These are phyloP conservation scores for Aspergillus sp. DNA, from an alignment of 2,329 filamentous ascomycete genomes.

Conservation along the genomic window DNA sequence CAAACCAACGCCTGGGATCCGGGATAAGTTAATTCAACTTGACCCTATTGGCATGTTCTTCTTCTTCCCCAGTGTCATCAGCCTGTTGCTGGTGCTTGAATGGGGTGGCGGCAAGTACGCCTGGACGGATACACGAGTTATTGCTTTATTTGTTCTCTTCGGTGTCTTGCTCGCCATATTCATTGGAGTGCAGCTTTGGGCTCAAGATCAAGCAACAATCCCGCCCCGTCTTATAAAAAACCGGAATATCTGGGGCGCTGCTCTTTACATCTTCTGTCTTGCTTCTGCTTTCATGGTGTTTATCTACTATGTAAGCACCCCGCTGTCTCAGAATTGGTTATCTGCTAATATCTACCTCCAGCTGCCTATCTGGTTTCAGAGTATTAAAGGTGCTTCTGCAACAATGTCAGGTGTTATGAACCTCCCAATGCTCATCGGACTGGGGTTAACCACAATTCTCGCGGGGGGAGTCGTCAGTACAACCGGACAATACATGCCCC, in stretches of 20 bases:
- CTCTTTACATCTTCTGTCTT: not conserved
- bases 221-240: constrained; percentile 10
- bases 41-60: constrained; percentile 51
- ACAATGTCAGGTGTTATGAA: constrained; percentile 1
- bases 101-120: constrained; percentile 56
- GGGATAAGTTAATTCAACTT: not conserved
- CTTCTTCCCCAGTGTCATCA: constrained; percentile 54
- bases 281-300: constrained; percentile 6
- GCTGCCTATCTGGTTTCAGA: constrained; percentile 12
- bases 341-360: not conserved
- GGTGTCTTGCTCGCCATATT: constrained; percentile 39
- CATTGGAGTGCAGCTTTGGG: constrained; percentile 8
- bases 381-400: constrained; percentile 7
- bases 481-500: not conserved
- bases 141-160: constrained; percentile 53
- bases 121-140: constrained; percentile 51
- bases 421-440: not conserved
- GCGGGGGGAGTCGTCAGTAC: not conserved
- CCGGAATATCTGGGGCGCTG: constrained; percentile 9
- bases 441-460: not conserved
- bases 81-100: constrained; percentile 56
- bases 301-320: constrained; percentile 14
- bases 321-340: not conserved
- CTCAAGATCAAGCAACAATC: constrained; percentile 6
- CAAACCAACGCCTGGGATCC: fast-evolving